Evolutionary conservation across 169 alveolate species (phyloP), one percentile per base, ranked within the genome.

Genomic region (Cyclospora cayetanensis): DNA sequence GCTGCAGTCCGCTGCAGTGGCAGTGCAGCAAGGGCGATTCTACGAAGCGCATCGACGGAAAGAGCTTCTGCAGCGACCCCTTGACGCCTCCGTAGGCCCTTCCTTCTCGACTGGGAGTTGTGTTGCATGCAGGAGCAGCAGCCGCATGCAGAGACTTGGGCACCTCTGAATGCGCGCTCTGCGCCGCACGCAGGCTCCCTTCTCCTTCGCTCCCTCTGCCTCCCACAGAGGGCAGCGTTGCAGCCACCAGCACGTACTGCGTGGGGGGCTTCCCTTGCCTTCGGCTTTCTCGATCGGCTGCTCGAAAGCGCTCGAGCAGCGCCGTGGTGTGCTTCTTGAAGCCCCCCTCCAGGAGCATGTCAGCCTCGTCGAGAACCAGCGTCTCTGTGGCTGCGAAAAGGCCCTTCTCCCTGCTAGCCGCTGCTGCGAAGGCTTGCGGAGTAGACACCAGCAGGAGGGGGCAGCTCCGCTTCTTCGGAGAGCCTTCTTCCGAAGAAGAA

Each of bases 311-410:
- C 79, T 42, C 29, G 77, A 83, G 43, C 41, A 83, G n/a, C n/a
- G 37, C 52, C 42, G 35, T 60, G 52, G 43, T 83, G 1, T 18
- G 2, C 25, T 60, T 18, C 42, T 66, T 65, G 37, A 60, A 86
- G 4, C 92, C 92, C 1, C 92, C 92, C 22, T 86, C 85, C 2
- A 86, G 92, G 18, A 86, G 92, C 92, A 86, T 86, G 43, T 86
- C 92, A 12, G 85, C 92, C 29, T 86, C 92, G 43, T 86, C 92
- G 11, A 86, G 12, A 0, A 65, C 92, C 4, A 86, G 42, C 53
- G 66, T 68, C 55, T 86, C 68, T 12, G 35, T 22, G 3, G 72
- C 85, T 4, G 65, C 39, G 35, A 86, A 86, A 0, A 65, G 92
- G 0, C 53, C 5, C 53, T 22, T 25, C 5, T 65, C 70, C 46